Evolutionary conservation across 2,329 filamentous ascomycete genomes (phyloP).

Genomic region (Claviceps sp.): DNA sequence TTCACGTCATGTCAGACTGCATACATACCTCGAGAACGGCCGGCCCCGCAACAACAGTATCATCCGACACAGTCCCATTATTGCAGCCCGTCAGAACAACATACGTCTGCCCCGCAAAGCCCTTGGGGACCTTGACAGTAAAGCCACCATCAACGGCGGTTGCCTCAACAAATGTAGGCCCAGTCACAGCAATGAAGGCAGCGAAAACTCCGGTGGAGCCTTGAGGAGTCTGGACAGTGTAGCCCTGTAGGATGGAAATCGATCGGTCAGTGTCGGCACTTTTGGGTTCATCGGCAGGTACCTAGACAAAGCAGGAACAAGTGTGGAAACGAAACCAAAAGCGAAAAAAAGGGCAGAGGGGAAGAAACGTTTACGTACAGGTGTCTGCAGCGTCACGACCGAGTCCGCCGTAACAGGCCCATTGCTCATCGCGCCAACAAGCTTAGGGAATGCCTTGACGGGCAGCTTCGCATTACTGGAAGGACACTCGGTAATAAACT

Average conservation of each 20-base stretch:
- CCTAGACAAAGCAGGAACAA: too few relatives aligned
- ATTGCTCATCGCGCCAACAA: conserved; percentile 18
- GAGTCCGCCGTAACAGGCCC: background rate
- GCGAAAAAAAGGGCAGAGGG: background rate
- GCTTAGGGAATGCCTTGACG: conserved; percentile 44
- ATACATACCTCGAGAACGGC: conserved; percentile 17
- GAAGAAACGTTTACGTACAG: background rate
- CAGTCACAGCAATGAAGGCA: conserved; percentile 6
- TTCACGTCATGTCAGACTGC: too few relatives aligned
- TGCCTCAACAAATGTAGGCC: conserved; percentile 5
- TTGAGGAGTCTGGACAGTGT: conserved; percentile 1
- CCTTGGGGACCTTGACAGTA: conserved; percentile 9
- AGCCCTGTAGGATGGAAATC: background rate
- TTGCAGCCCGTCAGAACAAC: conserved; percentile 21
- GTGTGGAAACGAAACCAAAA: background rate
- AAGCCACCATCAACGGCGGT: conserved; percentile 4
- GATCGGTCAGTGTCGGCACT: too few relatives aligned
- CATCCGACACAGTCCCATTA: conserved; percentile 18
- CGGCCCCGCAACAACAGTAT: conserved; percentile 22
- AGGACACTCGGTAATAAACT: conserved; percentile 48
- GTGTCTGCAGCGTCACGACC: background rate
- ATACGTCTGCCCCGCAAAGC: conserved; percentile 20
- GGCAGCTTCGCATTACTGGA: conserved; percentile 39
- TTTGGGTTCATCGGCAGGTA: too few relatives aligned
- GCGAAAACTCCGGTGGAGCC: conserved; percentile 1